A percentile compares a stretch with the other conserved stretches of the same genome.
Conservation (phyloP, 179 eudicot species). For the Silene noctiflora region DNA sequence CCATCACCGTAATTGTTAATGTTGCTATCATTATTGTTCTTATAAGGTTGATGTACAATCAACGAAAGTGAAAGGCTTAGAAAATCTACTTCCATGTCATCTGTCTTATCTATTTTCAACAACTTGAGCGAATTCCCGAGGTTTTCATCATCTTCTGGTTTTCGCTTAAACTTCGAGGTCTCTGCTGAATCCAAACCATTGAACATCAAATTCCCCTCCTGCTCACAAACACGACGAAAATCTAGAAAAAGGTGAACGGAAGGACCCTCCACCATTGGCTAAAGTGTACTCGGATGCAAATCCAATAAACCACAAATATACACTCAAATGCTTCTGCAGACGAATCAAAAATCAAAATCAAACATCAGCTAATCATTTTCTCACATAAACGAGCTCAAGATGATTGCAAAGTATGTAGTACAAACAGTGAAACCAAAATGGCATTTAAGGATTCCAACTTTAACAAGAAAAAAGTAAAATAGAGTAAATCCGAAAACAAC, state of each 20-base stretch:
- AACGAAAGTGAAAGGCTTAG: slow-evolving; percentile 23
- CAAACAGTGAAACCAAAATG: background rate
- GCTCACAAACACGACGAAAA: slow-evolving; percentile 40
- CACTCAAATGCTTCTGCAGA: background rate
- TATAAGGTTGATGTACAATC: slow-evolving; percentile 16
- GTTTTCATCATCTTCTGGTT: slow-evolving; percentile 35
- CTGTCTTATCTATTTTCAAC: slow-evolving; percentile 25
- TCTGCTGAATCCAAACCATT: slow-evolving; percentile 34
- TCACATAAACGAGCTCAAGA: too few species aligned
- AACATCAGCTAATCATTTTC: background rate
- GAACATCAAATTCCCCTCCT: slow-evolving; percentile 37
- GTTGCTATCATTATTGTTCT: background rate
- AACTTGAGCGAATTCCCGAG: slow-evolving; percentile 34
- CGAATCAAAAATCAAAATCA: background rate
- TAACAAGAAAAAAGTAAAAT: background rate
- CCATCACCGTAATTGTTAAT: background rate
- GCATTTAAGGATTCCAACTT: background rate
- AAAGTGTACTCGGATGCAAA: background rate
- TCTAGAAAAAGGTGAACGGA: slow-evolving; percentile 35
- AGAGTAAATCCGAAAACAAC: background rate
- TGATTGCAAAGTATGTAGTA: background rate
- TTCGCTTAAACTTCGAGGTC: slow-evolving; percentile 39
- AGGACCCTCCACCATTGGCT: slow-evolving; percentile 46
- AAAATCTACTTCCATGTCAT: slow-evolving; percentile 25
- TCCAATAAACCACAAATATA: background rate